phyloP scores from a whole-genome alignment of 768 basidiomycete genomes.

The Exidia glandulosa region DNA sequence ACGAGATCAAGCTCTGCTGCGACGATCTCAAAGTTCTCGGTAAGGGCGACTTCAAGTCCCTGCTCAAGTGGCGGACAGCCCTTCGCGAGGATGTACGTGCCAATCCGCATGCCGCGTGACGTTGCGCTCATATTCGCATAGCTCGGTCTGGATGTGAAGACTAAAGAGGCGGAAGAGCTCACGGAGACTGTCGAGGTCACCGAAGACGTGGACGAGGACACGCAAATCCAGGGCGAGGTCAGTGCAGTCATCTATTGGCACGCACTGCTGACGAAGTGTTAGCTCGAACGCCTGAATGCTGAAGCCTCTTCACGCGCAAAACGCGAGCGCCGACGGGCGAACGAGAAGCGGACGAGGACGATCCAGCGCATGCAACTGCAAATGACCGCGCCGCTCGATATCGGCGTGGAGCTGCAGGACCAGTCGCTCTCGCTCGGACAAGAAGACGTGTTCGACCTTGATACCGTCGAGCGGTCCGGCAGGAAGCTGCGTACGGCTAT shows the following conservation, averaged over 20 bases:
- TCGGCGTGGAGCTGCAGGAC: constrained; percentile 80
- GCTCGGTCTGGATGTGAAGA: constrained; percentile 79
- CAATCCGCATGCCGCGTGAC: not conserved
- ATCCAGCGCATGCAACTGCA: constrained; percentile 92
- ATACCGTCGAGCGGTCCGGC: constrained; percentile 39
- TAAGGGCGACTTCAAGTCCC: constrained; percentile 90
- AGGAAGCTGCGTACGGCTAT: constrained; percentile 29
- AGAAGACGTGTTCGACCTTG: constrained; percentile 84
- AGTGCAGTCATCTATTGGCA: constrained; percentile 8
- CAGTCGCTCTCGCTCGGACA: constrained; percentile 60
- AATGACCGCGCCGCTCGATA: constrained; percentile 97
- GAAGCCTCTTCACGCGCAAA: constrained; percentile 65
- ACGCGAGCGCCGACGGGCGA: constrained; percentile 71
- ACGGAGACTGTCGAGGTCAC: constrained; percentile 60
- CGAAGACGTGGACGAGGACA: constrained; percentile 74
- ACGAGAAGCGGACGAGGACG: constrained; percentile 79
- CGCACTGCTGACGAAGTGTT: constrained; percentile 1
- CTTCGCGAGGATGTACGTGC: constrained; percentile 76
- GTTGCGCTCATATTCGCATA: constrained; percentile 18
- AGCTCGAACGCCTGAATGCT: constrained; percentile 77
- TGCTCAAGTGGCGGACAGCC: constrained; percentile 83
- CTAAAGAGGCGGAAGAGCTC: constrained; percentile 57
- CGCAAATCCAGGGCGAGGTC: constrained; percentile 84
- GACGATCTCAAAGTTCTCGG: constrained; percentile 93
- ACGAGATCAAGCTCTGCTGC: constrained; percentile 72